These are phyloP conservation scores for Lachnellula suecica DNA, from an alignment of 2,329 filamentous ascomycete genomes.

Conservation along the genomic window DNA sequence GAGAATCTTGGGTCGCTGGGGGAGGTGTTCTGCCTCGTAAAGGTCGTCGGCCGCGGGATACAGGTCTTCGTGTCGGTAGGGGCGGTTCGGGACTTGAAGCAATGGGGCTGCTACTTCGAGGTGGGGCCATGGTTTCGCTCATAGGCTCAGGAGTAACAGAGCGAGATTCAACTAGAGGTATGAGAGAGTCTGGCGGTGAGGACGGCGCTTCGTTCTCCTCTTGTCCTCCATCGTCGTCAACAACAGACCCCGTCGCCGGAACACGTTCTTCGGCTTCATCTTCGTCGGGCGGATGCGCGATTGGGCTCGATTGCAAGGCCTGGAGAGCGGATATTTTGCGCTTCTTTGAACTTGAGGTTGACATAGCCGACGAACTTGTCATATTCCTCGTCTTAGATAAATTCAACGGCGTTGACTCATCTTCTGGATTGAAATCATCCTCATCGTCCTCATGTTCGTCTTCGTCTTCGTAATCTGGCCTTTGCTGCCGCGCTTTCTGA, in stretches of 20 bases:
- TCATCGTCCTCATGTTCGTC: conserved; percentile 41
- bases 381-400: conserved; percentile 41
- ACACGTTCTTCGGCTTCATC: conserved; percentile 22
- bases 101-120: conserved; percentile 30
- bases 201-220: conserved; percentile 14
- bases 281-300: conserved; percentile 9
- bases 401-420: conserved; percentile 66
- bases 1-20: conserved; percentile 27
- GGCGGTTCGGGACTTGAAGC: conserved; percentile 22
- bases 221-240: conserved; percentile 18
- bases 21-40: conserved; percentile 27
- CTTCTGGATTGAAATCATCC: conserved; percentile 60
- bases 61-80: conserved; percentile 12
- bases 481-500: conserved; percentile 33
- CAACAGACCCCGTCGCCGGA: conserved; percentile 23
- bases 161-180: conserved; percentile 24
- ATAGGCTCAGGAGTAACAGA: conserved; percentile 27
- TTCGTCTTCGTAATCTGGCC: conserved; percentile 44
- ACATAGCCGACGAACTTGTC: conserved; percentile 31
- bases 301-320: conserved; percentile 28
- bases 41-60: conserved; percentile 23
- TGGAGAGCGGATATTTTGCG: conserved; percentile 44
- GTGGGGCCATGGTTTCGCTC: conserved; percentile 35
- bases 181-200: conserved; percentile 9
- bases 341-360: conserved; percentile 47